A percentile compares a stretch with the other conserved stretches of the same genome.
phyloP scores from a whole-genome alignment of 495 filamentous ascomycete genomes.

The Chaetomium tenue region DNA sequence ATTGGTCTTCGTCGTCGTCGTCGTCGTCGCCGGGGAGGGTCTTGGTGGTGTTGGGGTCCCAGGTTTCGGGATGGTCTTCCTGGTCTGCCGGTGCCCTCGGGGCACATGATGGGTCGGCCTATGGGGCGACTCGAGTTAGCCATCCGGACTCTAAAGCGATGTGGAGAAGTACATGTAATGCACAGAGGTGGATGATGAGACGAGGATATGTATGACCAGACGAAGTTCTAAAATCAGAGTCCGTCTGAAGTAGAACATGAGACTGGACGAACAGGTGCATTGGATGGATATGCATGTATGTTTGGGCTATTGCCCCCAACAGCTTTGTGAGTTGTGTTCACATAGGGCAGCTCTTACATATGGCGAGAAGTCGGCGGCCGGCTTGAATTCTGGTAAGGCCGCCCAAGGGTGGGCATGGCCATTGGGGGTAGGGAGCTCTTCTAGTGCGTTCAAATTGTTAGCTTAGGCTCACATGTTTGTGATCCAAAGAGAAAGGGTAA shows the following conservation, averaged over 20 bases:
- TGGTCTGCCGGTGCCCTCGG: background rate
- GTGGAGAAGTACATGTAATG: background rate
- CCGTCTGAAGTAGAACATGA: background rate
- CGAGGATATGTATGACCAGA: background rate
- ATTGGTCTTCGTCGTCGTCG: background rate
- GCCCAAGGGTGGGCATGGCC: no score
- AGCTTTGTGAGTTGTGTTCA: background rate
- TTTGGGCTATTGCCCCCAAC: background rate
- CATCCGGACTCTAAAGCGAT: background rate
- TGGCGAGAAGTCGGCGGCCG: background rate
- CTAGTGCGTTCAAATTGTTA: background rate
- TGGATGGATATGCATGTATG: no score
- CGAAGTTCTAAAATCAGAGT: background rate
- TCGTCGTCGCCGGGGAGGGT: background rate
- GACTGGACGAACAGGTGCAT: background rate
- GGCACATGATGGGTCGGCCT: background rate
- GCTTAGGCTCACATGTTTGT: background rate
- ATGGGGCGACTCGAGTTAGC: background rate
- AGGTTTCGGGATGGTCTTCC: background rate
- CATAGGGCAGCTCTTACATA: background rate
- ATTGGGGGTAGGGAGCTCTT: background rate
- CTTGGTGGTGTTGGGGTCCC: slow-evolving; percentile 3
- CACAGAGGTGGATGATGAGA: background rate
- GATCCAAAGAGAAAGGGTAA: background rate
- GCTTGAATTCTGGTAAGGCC: background rate